Base-by-base conservation (phyloP, 306 rosid genomes). In the Pterocarpus macrocarpus region DNA sequence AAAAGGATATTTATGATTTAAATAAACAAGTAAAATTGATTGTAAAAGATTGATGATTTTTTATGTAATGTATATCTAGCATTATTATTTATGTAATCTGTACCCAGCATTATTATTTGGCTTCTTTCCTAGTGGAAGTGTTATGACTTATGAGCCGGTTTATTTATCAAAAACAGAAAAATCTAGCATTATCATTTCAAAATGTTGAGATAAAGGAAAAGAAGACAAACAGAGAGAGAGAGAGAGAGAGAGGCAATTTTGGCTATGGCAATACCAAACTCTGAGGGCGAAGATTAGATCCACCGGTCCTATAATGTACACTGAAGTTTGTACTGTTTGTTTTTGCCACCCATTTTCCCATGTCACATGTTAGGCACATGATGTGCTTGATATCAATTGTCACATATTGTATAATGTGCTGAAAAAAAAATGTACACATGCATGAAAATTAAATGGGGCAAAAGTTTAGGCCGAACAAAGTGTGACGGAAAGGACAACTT, bases 341-440 rank as follows among this genome's bases (percentile, higher is more conserved):
- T 36, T 75, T 41, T 65, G 88, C n/a, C 15, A 30, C 78, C 28
- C 56, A 49, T 73, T 72, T 47, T 47, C 69, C 49, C 65, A 64
- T 67, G 82, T 67, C 85, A 66, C 85, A 80, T 76, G 83, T 38
- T 35, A 14, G 41, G 82, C 87, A 80, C 83, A 76, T 82, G 81
- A 82, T 17, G 56, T 85, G 85, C 79, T 75, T 75, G 76, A 38
- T 64, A 57, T 79, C 35, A 69, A 69, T 43, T 50, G 69, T 58
- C 22, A 66, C 67, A 32, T 13, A 32, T 16, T 36, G 17, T n/a
- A 67, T 75, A 75, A 66, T 52, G 52, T 74, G 30, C 7, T 76
- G 33, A 71, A 76, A 85, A 53, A 81, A 80, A 44, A 28, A 33
- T 34, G 63, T 16, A 62, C 59, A 82, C 30, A 52, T 79, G 76